Base-by-base conservation (phyloP, 2,329 filamentous ascomycete species). In the Phyllosticta citrichinensis region DNA sequence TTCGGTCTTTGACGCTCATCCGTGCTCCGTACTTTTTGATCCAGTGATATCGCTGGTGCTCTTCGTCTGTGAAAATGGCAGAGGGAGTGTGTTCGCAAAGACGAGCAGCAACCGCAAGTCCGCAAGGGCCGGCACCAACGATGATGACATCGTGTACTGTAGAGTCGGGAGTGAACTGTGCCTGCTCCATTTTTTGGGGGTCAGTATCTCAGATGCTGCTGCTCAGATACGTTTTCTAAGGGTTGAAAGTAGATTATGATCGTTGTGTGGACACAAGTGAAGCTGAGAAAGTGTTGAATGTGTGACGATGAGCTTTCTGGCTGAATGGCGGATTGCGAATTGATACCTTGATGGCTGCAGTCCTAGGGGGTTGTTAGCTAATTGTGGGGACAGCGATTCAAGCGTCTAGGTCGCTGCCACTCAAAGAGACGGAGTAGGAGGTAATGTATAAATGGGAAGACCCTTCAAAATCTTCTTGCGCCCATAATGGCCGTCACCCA, bases 1-100 rank as follows among this genome's bases (percentile, higher is more conserved):
- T 77, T 62, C 75, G 75, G 64, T 78, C 77, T 67, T 84, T 86
- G 63, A 87, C 76, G 8, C 79, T 78, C 71, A 85, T 82, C 30
- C 82, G 81, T 27, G 79, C 79, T 27, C 81, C 80, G 68, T 89
- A 82, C 61, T 85, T 86, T 62, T 80, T 80, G 61, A 91, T 86
- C 86, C 88, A 91, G 71, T 89, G 84, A 70, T 89, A 93, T n/a
- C 89, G 81, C 52, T 87, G 84, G 68, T 93, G 88, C 68, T 93
- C 89, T 65, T 89, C 87, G 68, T 93, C 88, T 0, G 89, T 92
- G 73, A 93, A 93, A 58, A 91, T 83, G 1, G 89, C 88, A 0
- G 87, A 89, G 0, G 89, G 89, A 0, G 87, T 88, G 60, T 81
- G 79, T 72, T 93, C 89, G 52, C 82, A 81, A 1, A 93, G 80